Percentiles rank a stretch among this genome's conserved stretches.
These are phyloP conservation scores for Marvania coccoides DNA, from an alignment of 139 green algal genomes.

Conservation along the genomic window DNA sequence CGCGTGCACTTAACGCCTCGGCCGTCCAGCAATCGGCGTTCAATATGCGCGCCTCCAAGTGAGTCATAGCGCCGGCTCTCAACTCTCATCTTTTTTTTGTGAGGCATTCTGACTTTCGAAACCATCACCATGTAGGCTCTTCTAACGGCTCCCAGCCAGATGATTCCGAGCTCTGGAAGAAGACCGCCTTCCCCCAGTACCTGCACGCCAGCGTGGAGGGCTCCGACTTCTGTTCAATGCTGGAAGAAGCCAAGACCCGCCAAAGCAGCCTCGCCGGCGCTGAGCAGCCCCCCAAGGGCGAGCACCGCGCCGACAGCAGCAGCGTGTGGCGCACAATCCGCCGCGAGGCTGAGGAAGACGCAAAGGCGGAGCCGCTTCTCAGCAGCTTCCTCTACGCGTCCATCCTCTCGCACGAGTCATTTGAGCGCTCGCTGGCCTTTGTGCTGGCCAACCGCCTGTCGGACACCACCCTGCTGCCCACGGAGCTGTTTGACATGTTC, in stretches of 20 bases:
- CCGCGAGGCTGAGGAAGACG: slow-evolving; percentile 36
- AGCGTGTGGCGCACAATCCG: slow-evolving; percentile 8
- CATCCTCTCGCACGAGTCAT: slow-evolving; percentile 49
- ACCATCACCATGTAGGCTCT: too few species aligned
- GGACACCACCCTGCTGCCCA: slow-evolving; percentile 46
- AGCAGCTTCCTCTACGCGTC: slow-evolving; percentile 54
- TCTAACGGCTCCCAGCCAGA: too few species aligned
- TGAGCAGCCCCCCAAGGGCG: not conserved
- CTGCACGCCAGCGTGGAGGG: slow-evolving; percentile 6
- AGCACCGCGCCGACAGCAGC: not conserved
- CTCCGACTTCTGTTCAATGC: slow-evolving; percentile 6
- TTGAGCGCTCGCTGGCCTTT: slow-evolving; percentile 46
- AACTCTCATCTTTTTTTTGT: too few species aligned
- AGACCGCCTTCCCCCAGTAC: slow-evolving; percentile 6
- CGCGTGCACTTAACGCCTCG: too few species aligned
- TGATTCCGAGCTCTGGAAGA: slow-evolving; percentile 6
- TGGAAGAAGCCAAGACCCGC: slow-evolving; percentile 1
- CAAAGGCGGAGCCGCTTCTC: slow-evolving; percentile 43
- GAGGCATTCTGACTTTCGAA: too few species aligned
- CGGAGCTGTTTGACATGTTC: slow-evolving; percentile 42
- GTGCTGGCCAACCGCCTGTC: slow-evolving; percentile 52
- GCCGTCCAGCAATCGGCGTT: too few species aligned
- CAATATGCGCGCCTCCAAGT: too few species aligned
- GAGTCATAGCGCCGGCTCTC: too few species aligned
- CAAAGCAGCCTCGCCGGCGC: not conserved